These are phyloP conservation scores for Biscutella auriculata DNA, from an alignment of 441 rosid genomes.

Conservation along the genomic window DNA sequence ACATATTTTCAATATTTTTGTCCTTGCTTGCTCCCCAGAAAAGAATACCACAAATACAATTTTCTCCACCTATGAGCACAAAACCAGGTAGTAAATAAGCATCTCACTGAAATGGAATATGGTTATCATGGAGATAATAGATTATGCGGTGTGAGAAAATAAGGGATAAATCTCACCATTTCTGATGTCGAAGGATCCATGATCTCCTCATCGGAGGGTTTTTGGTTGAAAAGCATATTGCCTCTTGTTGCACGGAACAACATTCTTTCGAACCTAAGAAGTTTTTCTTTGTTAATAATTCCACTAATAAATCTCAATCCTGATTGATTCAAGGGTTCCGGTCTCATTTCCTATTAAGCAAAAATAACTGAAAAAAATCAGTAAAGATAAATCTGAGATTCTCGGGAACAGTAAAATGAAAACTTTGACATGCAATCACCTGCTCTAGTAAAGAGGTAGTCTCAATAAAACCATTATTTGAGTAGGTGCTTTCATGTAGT, in stretches of 20 bases:
- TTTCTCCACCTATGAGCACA: conserved; percentile 61
- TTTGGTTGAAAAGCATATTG: conserved; percentile 93
- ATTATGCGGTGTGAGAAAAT: neutral
- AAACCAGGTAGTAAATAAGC: conserved; percentile 6
- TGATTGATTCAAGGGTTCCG: conserved; percentile 54
- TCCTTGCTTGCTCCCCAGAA: conserved; percentile 94
- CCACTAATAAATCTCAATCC: conserved; percentile 89
- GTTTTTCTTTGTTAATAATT: conserved; percentile 68
- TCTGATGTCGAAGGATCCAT: conserved; percentile 80
- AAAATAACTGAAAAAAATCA: conserved; percentile 15
- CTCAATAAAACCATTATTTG: conserved; percentile 42
- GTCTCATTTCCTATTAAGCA: conserved; percentile 57
- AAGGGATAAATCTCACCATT: conserved; percentile 47
- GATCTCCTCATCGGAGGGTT: conserved; percentile 79
- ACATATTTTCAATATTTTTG: conserved; percentile 76
- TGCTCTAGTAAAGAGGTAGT: conserved; percentile 68
- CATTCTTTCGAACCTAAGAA: conserved; percentile 81
- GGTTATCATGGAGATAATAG: neutral
- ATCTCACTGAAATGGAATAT: neutral
- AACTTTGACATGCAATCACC: conserved; percentile 34
- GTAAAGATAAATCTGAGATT: conserved; percentile 10
- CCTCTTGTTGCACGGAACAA: conserved; percentile 96
- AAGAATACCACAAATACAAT: conserved; percentile 77
- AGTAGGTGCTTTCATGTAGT: conserved; percentile 58
- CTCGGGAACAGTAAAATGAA: conserved; percentile 9